These are phyloP conservation scores for Auriscalpium orientale DNA, from an alignment of 768 basidiomycete genomes.

Conservation along the genomic window DNA sequence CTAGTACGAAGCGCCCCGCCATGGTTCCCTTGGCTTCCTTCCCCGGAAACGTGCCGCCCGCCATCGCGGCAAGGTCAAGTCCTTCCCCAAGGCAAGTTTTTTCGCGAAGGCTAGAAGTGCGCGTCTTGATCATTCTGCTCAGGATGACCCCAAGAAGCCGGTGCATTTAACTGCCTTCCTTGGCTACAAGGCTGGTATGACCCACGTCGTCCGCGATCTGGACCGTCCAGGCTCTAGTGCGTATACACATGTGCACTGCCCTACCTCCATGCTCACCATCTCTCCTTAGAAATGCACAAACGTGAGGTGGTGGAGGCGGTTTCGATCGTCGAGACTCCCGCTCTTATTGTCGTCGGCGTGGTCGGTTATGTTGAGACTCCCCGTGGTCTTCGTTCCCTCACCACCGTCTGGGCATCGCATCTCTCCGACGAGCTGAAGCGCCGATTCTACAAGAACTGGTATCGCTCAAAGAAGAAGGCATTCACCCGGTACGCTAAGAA, in stretches of 20 bases:
- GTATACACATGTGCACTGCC: slow-evolving; percentile 26
- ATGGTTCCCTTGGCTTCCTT: slow-evolving; percentile 95
- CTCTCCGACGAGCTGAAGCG: slow-evolving; percentile 97
- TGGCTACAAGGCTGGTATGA: slow-evolving; percentile 99
- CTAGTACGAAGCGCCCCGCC: slow-evolving; percentile 97
- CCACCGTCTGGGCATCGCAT: slow-evolving; percentile 98
- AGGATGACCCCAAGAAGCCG: slow-evolving; percentile 99
- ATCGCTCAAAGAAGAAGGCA: slow-evolving; percentile 99
- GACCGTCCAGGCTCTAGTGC: slow-evolving; percentile 98
- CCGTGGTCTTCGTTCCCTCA: slow-evolving; percentile 96
- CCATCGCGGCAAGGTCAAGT: slow-evolving; percentile 98
- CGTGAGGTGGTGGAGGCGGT: slow-evolving; percentile 98
- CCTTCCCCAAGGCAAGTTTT: slow-evolving; percentile 86
- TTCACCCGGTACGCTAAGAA: slow-evolving; percentile 99
- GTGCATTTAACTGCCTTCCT: slow-evolving; percentile 97
- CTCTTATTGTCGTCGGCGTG: slow-evolving; percentile 93
- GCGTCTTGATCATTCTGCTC: background rate
- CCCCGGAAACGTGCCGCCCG: slow-evolving; percentile 95
- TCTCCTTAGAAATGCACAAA: slow-evolving; percentile 92
- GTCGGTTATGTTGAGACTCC: slow-evolving; percentile 99
- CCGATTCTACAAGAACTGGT: slow-evolving; percentile 99
- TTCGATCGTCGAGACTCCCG: slow-evolving; percentile 92
- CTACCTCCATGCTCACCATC: background rate
- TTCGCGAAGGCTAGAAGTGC: background rate
- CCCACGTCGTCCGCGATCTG: slow-evolving; percentile 97